Evolutionary conservation across 345 rosid genomes (phyloP).

Genomic region (Firmiana major): DNA sequence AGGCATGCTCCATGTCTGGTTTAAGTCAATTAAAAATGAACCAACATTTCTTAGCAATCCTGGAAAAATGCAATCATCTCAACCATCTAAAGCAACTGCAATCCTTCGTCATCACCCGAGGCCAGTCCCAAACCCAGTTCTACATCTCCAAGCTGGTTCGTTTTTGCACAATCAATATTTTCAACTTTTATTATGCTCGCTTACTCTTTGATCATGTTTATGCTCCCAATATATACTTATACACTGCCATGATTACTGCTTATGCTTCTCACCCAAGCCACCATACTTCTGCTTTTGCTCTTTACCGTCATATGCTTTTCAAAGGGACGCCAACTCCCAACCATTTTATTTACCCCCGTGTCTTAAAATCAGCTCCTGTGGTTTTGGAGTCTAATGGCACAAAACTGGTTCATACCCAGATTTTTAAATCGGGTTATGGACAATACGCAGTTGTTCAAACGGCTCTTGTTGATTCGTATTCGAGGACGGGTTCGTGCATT

Average conservation of each 20-base stretch:
- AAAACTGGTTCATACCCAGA: conserved; percentile 54
- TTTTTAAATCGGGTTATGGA: conserved; percentile 52
- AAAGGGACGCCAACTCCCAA: conserved; percentile 50
- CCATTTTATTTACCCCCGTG: conserved; percentile 72
- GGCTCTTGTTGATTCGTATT: conserved; percentile 65
- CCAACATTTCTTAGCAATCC: conserved; percentile 27
- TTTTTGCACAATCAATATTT: conserved; percentile 56
- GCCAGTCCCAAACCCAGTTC: conserved; percentile 59
- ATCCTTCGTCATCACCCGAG: conserved; percentile 47
- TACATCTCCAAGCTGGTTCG: conserved; percentile 74
- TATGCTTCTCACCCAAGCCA: conserved; percentile 49
- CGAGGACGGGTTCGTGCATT: conserved; percentile 41
- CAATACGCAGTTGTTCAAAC: conserved; percentile 66
- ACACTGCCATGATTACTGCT: conserved; percentile 72
- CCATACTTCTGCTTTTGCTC: conserved; percentile 37
- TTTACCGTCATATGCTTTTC: conserved; percentile 58
- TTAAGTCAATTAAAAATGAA: conserved; percentile 20
- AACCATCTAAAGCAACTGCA: conserved; percentile 76
- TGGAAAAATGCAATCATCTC: conserved; percentile 49
- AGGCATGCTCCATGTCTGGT: not conserved
- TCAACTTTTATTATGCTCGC: conserved; percentile 58
- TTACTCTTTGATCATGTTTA: conserved; percentile 47
- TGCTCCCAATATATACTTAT: conserved; percentile 57
- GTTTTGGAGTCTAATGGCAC: conserved; percentile 34
- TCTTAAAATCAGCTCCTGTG: conserved; percentile 46